Base-by-base conservation (phyloP, 192 early-diverging fungal genomes). In the Coemansia sp. region DNA sequence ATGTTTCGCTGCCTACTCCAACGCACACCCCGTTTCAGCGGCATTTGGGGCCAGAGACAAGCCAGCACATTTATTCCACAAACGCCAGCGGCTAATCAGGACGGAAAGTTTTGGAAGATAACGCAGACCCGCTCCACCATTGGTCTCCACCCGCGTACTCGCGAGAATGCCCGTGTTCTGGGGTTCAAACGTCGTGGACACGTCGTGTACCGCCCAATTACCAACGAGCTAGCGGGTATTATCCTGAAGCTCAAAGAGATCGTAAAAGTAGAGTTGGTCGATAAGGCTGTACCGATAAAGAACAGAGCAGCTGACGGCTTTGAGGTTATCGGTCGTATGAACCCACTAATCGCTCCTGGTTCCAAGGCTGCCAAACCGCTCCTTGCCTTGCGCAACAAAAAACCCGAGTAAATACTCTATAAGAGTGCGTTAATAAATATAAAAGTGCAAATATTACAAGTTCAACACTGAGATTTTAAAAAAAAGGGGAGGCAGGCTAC, bases 181-280 rank as follows among this genome's bases (percentile, higher is more conserved):
- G 89, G 89, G 0, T 69, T 91, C 55, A 68, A 65, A 20, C 70
- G 78, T 11, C 71, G 89, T 22, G 87, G 88, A 44, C 77, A 88
- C 58, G 78, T 87, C 4, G 84, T 88, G 5, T 88, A 86, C 74
- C 69, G 82, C 22, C 74, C 73, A 5, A 85, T 89, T 5, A 73
- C 70, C 17, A 83, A 84, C 41, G 66, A 80, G 34, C 56, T 75
- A 9, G 90, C 89, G 3, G 90, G 89, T n/a, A 77, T 77, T 59
- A 77, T 91, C 12, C 61, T 91, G 32, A 89, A 86, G 75, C 67
- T 89, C 20, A 84, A 87, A 63, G 90, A 91, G 65, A 68, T 91
- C 2, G 82, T 91, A 12, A 71, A 75, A 29, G 73, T 91, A 1
- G 83, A 84, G 62, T 55, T 84, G 29, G 82, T 84, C 22, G 82